Evolutionary conservation across 768 basidiomycete genomes (phyloP).

Genomic region (Calvatia gigantea): DNA sequence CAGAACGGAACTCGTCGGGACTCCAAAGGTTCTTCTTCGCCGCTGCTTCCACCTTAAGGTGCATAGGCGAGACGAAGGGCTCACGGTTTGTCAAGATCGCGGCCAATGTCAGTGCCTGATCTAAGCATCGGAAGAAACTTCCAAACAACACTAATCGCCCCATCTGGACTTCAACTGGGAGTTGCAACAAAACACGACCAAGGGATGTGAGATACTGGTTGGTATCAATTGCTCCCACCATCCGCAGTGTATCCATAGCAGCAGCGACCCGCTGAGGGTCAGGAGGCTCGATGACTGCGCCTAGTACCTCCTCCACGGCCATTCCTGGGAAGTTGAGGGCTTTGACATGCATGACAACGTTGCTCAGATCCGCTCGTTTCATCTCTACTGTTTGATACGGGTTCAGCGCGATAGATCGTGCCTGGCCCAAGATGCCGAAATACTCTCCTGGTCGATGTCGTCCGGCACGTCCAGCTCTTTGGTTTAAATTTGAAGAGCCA

Average conservation of each 20-base stretch:
- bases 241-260: constrained; percentile 75
- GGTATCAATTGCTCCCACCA: constrained; percentile 84
- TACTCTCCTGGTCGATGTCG: constrained; percentile 90
- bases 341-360: constrained; percentile 96
- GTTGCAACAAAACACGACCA: constrained; percentile 81
- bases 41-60: constrained; percentile 67
- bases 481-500: constrained; percentile 85
- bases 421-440: constrained; percentile 73
- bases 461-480: constrained; percentile 90
- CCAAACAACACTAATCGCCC: constrained; percentile 89
- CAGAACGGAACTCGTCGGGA: constrained; percentile 77
- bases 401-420: constrained; percentile 56
- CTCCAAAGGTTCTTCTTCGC: constrained; percentile 77
- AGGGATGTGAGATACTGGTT: constrained; percentile 79
- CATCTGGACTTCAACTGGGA: constrained; percentile 88
- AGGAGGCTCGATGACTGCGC: constrained; percentile 87
- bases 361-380: constrained; percentile 86
- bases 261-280: constrained; percentile 67
- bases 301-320: constrained; percentile 83
- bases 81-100: constrained; percentile 88
- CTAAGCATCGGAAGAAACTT: constrained; percentile 89
- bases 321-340: constrained; percentile 86
- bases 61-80: constrained; percentile 83
- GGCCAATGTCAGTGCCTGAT: constrained; percentile 85
- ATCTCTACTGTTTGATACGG: constrained; percentile 93